phyloP scores from a whole-genome alignment of 2,329 filamentous ascomycete genomes.

The Zalaria obscura region DNA sequence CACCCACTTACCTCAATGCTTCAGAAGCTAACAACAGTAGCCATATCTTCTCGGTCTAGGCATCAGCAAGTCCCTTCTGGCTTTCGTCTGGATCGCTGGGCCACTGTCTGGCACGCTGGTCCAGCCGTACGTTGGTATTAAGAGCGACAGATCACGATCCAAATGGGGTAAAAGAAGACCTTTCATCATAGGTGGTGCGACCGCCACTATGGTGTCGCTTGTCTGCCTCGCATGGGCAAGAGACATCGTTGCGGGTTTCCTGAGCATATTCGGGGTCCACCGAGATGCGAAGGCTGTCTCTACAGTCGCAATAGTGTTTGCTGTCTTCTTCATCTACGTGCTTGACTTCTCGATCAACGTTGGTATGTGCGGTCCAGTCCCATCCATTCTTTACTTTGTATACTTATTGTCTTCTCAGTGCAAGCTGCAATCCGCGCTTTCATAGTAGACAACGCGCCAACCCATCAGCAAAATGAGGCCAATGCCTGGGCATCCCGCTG shows the following conservation, averaged over 20 bases:
- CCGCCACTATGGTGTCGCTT: conserved; percentile 34
- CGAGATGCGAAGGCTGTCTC: conserved; percentile 50
- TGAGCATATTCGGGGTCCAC: conserved; percentile 55
- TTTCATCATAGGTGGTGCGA: conserved; percentile 36
- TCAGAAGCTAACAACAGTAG: conserved; percentile 9
- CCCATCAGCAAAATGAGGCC: conserved; percentile 83
- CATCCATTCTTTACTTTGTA: not conserved
- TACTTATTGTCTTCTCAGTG: conserved; percentile 32
- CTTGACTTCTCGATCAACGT: conserved; percentile 94
- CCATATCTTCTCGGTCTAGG: conserved; percentile 39
- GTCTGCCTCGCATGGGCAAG: conserved; percentile 36
- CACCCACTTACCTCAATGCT: not conserved
- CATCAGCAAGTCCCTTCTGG: conserved; percentile 35
- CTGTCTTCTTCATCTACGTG: conserved; percentile 76
- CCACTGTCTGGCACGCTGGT: conserved; percentile 38
- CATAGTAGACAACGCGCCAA: conserved; percentile 83
- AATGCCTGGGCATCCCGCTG: conserved; percentile 90
- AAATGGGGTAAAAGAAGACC: conserved; percentile 36
- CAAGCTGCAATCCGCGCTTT: conserved; percentile 86
- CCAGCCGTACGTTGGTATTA: conserved; percentile 39
- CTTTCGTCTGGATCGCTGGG: conserved; percentile 41
- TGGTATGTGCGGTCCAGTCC: conserved; percentile 32
- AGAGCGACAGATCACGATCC: conserved; percentile 35
- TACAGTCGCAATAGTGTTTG: conserved; percentile 56
- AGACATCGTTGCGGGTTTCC: conserved; percentile 46